Base-by-base conservation (phyloP, 495 filamentous ascomycete genomes). In the Penicillium angulare region DNA sequence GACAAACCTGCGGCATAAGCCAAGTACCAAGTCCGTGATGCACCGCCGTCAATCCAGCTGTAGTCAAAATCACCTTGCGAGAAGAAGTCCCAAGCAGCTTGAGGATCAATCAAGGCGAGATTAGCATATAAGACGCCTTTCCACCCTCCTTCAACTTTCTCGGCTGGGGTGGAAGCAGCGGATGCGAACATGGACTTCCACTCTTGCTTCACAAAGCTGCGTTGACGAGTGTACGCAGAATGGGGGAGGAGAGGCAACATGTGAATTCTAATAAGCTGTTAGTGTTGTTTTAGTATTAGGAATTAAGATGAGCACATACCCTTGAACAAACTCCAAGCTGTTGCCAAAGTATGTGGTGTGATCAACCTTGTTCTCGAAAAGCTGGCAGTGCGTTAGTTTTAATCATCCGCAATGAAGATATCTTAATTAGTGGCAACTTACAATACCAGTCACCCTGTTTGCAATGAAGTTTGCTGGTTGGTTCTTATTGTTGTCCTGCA, bases 321-420 rank as follows among this genome's bases (percentile, higher is more conserved):
- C 93, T 69, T 98, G 86, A 51, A 97, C 83, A 62, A 84, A 95
- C 71, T 96, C 89, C 2, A 81, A 72, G 49, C 89, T 86, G 44
- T 64, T 61, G 8, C 92, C 91, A 60, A 98, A 98, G 71, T 93
- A 97, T 2, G 93, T 98, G 7, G 86, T 88, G 66, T 97, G 93
- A 64, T 97, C 89, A 36, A 92, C 79, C 68, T 98, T 98, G 68
- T 97, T 97, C 67, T 98, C 93, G 63, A 97, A 98, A 6, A 97
- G 66, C 79, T 81, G 45, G n/a, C 8, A 32, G 16, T 3, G 16
- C 17, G 41, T 66, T 49, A 68, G 56, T 31, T n/a, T n/a, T n/a
- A n/a, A n/a, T 50, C 15, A n/a, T 10, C 8, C 15, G 8, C 32
- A 12, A 13, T 26, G 5, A 43, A 20, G 41, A n/a, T 16, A 36